phyloP scores from a whole-genome alignment of 805 yeast genomes.

The Myxozyma neotropica region DNA sequence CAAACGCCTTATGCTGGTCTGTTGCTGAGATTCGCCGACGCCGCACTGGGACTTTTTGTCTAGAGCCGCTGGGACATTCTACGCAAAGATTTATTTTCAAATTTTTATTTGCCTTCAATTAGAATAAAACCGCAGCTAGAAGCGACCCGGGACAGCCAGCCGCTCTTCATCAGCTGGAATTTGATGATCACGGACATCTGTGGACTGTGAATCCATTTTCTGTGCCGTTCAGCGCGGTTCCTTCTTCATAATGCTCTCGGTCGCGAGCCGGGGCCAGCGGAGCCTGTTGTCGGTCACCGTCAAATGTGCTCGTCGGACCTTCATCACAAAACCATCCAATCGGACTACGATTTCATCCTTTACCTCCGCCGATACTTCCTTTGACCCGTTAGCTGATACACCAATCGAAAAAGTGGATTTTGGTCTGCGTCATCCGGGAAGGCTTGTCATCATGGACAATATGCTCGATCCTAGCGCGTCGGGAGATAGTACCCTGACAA shows the following conservation, averaged over 20 bases:
- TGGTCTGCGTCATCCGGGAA: conserved; percentile 10
- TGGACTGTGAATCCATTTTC: too few relatives aligned
- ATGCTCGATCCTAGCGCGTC: neutral
- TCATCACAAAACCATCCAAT: conserved; percentile 1
- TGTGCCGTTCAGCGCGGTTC: too few relatives aligned
- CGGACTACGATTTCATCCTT: neutral
- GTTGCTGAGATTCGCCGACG: neutral
- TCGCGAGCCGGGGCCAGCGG: neutral
- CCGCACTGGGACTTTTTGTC: conserved; percentile 8
- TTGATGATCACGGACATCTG: neutral
- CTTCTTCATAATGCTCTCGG: conserved; percentile 1
- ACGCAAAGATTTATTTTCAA: neutral
- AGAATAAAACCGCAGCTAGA: too few relatives aligned
- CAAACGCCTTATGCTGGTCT: too few relatives aligned
- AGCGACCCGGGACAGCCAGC: too few relatives aligned
- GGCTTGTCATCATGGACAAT: conserved; percentile 22
- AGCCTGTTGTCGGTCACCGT: neutral
- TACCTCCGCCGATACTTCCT: neutral
- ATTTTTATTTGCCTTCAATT: neutral
- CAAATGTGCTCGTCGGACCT: neutral
- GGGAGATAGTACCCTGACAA: neutral
- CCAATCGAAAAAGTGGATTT: conserved; percentile 1
- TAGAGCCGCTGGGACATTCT: neutral
- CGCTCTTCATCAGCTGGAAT: neutral
- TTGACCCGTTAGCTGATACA: conserved; percentile 1